phyloP scores from a whole-genome alignment of 352 stramenopile genomes.

The Phytophthora pluvialis region DNA sequence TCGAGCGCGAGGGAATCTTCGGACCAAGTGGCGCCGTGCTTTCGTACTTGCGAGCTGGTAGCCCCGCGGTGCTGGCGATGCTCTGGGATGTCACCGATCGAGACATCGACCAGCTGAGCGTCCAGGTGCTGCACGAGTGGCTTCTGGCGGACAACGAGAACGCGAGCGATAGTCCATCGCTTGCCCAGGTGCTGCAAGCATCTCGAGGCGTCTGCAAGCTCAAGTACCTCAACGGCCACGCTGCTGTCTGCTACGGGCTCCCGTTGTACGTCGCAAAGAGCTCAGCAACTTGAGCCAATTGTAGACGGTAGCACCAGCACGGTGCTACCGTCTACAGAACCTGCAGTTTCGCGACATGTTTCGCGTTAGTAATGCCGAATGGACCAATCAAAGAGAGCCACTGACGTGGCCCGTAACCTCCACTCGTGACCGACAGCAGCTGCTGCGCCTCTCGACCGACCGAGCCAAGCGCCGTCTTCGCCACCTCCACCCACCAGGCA shows the following conservation, averaged over 20 bases:
- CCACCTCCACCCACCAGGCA: conserved; percentile 24
- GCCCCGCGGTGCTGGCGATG: conserved; percentile 96
- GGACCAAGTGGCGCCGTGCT: conserved; percentile 95
- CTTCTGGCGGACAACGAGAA: conserved; percentile 63
- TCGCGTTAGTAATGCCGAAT: conserved; percentile 25
- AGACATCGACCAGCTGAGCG: conserved; percentile 96
- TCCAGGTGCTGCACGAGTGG: conserved; percentile 66
- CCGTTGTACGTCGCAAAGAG: conserved; percentile 60
- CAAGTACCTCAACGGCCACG: conserved; percentile 93
- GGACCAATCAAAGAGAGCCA: conserved; percentile 29
- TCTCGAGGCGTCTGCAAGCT: conserved; percentile 93
- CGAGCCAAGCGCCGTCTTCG: conserved; percentile 21
- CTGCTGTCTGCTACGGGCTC: conserved; percentile 96
- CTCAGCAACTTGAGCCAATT: conserved; percentile 27
- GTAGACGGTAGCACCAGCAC: neutral
- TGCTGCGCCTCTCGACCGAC: neutral
- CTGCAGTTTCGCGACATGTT: conserved; percentile 33
- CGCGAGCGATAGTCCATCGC: conserved; percentile 35
- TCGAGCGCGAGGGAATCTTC: conserved; percentile 89
- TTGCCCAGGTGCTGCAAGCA: conserved; percentile 76
- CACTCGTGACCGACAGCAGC: conserved; percentile 25
- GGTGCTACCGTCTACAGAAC: conserved; percentile 14
- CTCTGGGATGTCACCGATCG: conserved; percentile 99
- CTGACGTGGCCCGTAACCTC: conserved; percentile 43
- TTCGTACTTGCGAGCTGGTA: conserved; percentile 93